Conservation (phyloP, 345 rosid species). For the Arabis hirsuta region DNA sequence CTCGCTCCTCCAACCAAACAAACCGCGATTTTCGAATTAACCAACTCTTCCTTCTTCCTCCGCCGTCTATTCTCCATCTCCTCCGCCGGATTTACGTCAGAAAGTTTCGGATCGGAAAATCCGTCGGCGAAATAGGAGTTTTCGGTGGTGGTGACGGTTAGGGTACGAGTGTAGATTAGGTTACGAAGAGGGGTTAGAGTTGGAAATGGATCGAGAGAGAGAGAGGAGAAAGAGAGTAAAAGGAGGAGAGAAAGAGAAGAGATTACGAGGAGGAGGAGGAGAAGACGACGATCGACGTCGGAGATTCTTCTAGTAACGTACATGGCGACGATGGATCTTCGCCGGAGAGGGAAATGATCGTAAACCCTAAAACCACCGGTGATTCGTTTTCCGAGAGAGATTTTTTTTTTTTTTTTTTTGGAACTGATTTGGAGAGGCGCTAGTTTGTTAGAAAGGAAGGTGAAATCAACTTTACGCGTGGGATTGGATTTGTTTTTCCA, state of each 20-base stretch:
- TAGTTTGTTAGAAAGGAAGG: constrained; percentile 39
- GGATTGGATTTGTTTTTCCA: not conserved
- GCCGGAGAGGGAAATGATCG: not conserved
- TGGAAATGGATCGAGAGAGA: constrained; percentile 38
- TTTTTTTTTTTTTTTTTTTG: not conserved
- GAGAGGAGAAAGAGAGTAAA: constrained; percentile 37
- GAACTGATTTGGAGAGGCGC: constrained; percentile 26
- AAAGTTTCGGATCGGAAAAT: not conserved
- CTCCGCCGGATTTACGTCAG: not conserved
- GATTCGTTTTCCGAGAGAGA: not conserved
- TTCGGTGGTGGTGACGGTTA: constrained; percentile 29
- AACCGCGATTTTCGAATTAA: constrained; percentile 68
- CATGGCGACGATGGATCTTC: constrained; percentile 30
- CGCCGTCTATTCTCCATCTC: not conserved
- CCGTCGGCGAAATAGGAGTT: constrained; percentile 3
- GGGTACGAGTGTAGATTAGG: constrained; percentile 41
- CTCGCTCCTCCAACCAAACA: constrained; percentile 96
- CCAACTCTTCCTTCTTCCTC: constrained; percentile 36
- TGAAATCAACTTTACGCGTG: constrained; percentile 41
- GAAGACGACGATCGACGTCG: constrained; percentile 59
- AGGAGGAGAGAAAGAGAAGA: constrained; percentile 30
- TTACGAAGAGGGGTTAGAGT: constrained; percentile 42
- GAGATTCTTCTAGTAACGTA: constrained; percentile 40
- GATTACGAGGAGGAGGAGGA: constrained; percentile 37
- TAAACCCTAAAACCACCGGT: constrained; percentile 26